Evolutionary conservation across 345 rosid genomes (phyloP), one percentile per base, ranked within the genome.

Genomic region (Eucalyptus fibrosa): DNA sequence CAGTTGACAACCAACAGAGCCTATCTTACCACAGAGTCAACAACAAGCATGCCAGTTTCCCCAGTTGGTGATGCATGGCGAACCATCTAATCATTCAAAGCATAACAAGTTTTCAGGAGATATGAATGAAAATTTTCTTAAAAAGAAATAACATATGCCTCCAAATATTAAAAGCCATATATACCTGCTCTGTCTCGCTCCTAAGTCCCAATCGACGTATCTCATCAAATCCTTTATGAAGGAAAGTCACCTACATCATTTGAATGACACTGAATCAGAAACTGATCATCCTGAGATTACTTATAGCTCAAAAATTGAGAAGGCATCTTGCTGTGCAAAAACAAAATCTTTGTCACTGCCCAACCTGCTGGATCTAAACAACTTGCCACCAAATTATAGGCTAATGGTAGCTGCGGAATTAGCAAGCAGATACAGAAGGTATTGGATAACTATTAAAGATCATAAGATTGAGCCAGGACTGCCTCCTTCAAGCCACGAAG

Each of bases 21-120:
- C 19, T 18, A 62, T 53, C 96, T 94, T 82, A 97, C 99, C 96
- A 95, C 97, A 88, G 98, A 94, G 89, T 97, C 99, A 72, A 95
- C 98, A 88, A 97, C 99, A 77, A 97, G 99, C 97, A 97, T 95
- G 92, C 99, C 99, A 77, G 98, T 97, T 94, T 97, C 99, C 90
- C 93, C 96, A 13, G 91, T 89, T 47, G 95, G 95, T 90, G 97
- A 97, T 88, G 98, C 98, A 91, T 90, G 95, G 40, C 99, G 94
- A 82, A 94, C 98, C 88, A 96, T 93, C 99, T 97, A 93, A 92
- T 50, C 24, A 92, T 17, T 56, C 49, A 89, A 87, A 37, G 47
- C 13, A 77, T 77, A 77, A 77, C 83, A 37, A 77, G 26, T n/a
- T n/a, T n/a, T n/a, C 14, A 77, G 83, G 47, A 37, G 28, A 77